Evolutionary conservation across 2,329 filamentous ascomycete genomes (phyloP).

Genomic region (Coniella vitis): DNA sequence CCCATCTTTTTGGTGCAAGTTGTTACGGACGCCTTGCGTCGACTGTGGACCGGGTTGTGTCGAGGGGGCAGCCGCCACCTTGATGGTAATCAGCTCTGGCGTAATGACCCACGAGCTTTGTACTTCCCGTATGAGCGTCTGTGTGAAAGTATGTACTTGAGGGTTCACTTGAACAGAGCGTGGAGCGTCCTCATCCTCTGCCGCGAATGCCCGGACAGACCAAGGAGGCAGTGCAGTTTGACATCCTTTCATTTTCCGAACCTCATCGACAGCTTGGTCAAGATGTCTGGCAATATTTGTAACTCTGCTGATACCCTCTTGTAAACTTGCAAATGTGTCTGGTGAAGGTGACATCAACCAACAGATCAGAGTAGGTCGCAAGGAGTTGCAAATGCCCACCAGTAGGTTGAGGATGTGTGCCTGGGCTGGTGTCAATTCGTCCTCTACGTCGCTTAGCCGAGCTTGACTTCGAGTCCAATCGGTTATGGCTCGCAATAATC

Average conservation of each 20-base stretch:
- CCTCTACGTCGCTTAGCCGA: slow-evolving; percentile 4
- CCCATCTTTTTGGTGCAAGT: slow-evolving; percentile 13
- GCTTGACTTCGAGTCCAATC: slow-evolving; percentile 17
- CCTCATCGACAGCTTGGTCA: background rate
- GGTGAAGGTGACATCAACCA: slow-evolving; percentile 9
- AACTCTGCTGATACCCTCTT: background rate
- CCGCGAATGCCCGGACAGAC: slow-evolving; percentile 1
- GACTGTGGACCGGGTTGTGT: slow-evolving; percentile 27
- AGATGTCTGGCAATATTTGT: slow-evolving; percentile 6
- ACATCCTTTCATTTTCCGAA: background rate
- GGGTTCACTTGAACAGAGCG: slow-evolving; percentile 18
- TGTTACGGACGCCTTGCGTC: slow-evolving; percentile 26
- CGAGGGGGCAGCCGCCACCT: slow-evolving; percentile 28
- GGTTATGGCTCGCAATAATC: slow-evolving; percentile 25
- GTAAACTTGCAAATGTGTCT: background rate
- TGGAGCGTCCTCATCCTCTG: background rate
- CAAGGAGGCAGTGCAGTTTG: background rate
- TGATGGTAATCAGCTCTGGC: slow-evolving; percentile 29
- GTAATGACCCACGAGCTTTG: slow-evolving; percentile 36
- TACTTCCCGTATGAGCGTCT: slow-evolving; percentile 38
- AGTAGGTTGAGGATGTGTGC: slow-evolving; percentile 19
- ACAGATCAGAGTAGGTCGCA: slow-evolving; percentile 7
- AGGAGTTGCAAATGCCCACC: slow-evolving; percentile 9
- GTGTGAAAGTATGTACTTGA: slow-evolving; percentile 33
- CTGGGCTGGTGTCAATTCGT: slow-evolving; percentile 17